Percentiles rank a stretch among this genome's conserved stretches.
Evolutionary conservation across 2,329 filamentous ascomycete species (phyloP).

Genomic region (Conoideocrella luteorostrata): DNA sequence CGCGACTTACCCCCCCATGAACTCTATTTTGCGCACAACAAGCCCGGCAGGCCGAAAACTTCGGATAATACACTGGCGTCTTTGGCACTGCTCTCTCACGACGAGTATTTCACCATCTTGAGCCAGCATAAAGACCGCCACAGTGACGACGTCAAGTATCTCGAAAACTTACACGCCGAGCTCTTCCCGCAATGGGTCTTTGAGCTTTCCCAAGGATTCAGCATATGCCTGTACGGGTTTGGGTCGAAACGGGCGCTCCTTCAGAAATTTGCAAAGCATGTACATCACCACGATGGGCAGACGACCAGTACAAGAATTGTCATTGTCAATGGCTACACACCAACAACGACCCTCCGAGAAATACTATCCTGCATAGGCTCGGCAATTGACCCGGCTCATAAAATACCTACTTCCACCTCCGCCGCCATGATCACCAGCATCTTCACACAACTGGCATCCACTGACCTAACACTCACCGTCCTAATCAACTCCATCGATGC

Average conservation of each 20-base stretch:
- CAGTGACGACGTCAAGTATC: slow-evolving; percentile 58
- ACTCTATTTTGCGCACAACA: slow-evolving; percentile 89
- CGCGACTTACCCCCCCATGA: slow-evolving; percentile 80
- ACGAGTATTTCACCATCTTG: slow-evolving; percentile 74
- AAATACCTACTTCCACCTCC: slow-evolving; percentile 55
- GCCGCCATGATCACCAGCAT: slow-evolving; percentile 63
- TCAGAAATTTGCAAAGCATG: slow-evolving; percentile 67
- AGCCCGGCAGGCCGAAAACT: slow-evolving; percentile 72
- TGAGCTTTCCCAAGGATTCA: slow-evolving; percentile 81
- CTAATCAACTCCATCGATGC: slow-evolving; percentile 86
- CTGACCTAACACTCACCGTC: slow-evolving; percentile 49
- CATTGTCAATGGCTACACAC: slow-evolving; percentile 79
- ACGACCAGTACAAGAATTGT: slow-evolving; percentile 51
- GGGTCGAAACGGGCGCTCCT: slow-evolving; percentile 79
- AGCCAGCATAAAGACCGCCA: slow-evolving; percentile 63
- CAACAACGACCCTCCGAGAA: slow-evolving; percentile 59
- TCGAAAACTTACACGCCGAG: slow-evolving; percentile 68
- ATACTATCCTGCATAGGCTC: slow-evolving; percentile 62
- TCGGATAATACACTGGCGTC: slow-evolving; percentile 78
- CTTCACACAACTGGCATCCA: slow-evolving; percentile 48
- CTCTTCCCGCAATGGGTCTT: slow-evolving; percentile 91
- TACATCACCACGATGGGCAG: slow-evolving; percentile 32
- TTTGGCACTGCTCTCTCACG: slow-evolving; percentile 73
- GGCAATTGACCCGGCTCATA: slow-evolving; percentile 48
- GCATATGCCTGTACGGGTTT: slow-evolving; percentile 85